Percentiles rank a stretch among this genome's conserved stretches.
Evolutionary conservation across 805 yeast genomes (phyloP).

Genomic region (Lipomyces mesembrius): DNA sequence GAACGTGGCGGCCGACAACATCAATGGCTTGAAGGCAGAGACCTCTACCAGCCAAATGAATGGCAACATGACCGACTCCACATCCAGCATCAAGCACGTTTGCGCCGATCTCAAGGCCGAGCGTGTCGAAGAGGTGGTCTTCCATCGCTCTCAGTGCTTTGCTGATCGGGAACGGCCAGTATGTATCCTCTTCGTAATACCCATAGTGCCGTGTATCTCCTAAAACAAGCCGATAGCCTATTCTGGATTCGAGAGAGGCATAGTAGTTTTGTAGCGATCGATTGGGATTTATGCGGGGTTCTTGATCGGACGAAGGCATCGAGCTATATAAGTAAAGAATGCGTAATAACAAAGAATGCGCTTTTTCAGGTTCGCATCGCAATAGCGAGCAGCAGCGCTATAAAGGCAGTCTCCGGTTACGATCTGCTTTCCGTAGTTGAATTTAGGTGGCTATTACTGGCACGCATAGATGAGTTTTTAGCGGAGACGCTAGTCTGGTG

Average conservation of each 20-base stretch:
- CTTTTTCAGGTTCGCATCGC: neutral
- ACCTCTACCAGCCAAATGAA: slow-evolving; percentile 1
- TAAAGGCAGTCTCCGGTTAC: no score
- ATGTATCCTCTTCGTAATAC: neutral
- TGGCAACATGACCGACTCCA: slow-evolving; percentile 7
- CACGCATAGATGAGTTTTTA: no score
- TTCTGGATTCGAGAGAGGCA: slow-evolving; percentile 1
- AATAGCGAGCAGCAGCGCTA: neutral
- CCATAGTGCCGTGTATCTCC: slow-evolving; percentile 2
- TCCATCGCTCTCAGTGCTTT: neutral
- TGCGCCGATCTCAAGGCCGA: neutral
- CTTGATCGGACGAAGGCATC: neutral
- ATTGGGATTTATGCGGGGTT: neutral
- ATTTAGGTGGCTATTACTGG: no score
- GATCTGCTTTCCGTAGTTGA: no score
- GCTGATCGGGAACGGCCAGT: slow-evolving; percentile 4
- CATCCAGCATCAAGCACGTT: slow-evolving; percentile 3
- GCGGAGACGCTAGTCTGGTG: no score
- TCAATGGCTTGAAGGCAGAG: slow-evolving; percentile 1
- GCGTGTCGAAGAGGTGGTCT: slow-evolving; percentile 3
- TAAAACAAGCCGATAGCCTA: neutral
- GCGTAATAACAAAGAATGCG: neutral
- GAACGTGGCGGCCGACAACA: slow-evolving; percentile 3
- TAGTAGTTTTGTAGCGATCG: neutral
- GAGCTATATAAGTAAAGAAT: no score